These are phyloP conservation scores for Aegle marmelos DNA, from an alignment of 345 rosid species.

Conservation along the genomic window DNA sequence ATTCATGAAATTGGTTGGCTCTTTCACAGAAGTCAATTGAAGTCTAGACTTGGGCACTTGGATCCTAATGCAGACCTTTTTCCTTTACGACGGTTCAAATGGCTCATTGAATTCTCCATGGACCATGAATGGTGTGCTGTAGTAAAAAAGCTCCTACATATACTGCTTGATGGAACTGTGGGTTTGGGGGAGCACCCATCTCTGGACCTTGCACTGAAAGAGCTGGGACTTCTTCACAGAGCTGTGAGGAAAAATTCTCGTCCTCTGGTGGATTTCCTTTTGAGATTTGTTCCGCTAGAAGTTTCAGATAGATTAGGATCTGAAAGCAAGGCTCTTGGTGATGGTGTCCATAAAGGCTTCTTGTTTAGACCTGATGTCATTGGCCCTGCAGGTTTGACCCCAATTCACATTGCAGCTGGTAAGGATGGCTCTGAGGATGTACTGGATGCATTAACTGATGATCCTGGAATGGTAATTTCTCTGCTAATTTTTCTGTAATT, in stretches of 20 bases:
- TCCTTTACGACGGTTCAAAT: slow-evolving; percentile 71
- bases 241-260: slow-evolving; percentile 89
- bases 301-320: slow-evolving; percentile 22
- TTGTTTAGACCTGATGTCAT: slow-evolving; percentile 81
- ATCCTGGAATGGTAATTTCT: slow-evolving; percentile 75
- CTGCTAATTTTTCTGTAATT: background rate
- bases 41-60: slow-evolving; percentile 51
- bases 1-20: slow-evolving; percentile 98
- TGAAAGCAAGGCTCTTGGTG: slow-evolving; percentile 17
- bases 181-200: slow-evolving; percentile 59
- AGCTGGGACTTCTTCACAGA: slow-evolving; percentile 88
- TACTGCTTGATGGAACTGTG: slow-evolving; percentile 62
- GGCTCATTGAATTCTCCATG: slow-evolving; percentile 93
- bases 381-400: slow-evolving; percentile 96
- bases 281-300: slow-evolving; percentile 59
- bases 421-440: slow-evolving; percentile 95
- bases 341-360: slow-evolving; percentile 26
- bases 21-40: slow-evolving; percentile 75
- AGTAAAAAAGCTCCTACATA: slow-evolving; percentile 73
- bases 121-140: slow-evolving; percentile 98
- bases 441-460: slow-evolving; percentile 78
- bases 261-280: slow-evolving; percentile 74
- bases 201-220: slow-evolving; percentile 47
- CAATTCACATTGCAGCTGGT: slow-evolving; percentile 99
- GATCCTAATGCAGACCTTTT: slow-evolving; percentile 64